phyloP scores from a whole-genome alignment of 352 stramenopile genomes.

The Globisporangium irregulare region DNA sequence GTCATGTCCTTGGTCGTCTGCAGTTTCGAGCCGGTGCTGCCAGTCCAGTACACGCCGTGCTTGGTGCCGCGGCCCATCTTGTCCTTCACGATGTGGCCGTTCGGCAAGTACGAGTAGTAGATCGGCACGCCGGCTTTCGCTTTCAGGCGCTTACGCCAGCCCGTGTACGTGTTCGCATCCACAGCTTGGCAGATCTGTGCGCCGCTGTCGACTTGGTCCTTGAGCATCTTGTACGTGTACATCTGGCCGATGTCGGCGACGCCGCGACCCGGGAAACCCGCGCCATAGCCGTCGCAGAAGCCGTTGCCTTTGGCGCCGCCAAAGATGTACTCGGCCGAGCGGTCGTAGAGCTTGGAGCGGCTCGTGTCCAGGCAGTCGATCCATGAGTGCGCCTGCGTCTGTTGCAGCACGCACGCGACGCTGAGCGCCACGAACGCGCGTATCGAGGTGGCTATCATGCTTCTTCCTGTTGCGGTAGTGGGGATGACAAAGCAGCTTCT shows the following conservation, averaged over 20 bases:
- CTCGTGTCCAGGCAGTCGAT: constrained; percentile 77
- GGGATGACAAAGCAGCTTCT: neutral
- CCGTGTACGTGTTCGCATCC: constrained; percentile 50
- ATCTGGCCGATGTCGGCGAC: constrained; percentile 42
- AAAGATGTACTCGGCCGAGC: constrained; percentile 65
- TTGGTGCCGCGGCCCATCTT: constrained; percentile 60
- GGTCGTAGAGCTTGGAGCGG: constrained; percentile 58
- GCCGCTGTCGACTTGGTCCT: constrained; percentile 54
- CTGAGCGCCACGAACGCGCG: constrained; percentile 7
- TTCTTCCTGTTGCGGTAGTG: neutral
- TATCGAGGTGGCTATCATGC: constrained; percentile 4
- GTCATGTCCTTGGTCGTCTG: constrained; percentile 49
- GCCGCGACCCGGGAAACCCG: constrained; percentile 56
- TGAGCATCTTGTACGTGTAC: constrained; percentile 73
- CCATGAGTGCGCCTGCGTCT: constrained; percentile 54
- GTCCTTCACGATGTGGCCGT: constrained; percentile 58
- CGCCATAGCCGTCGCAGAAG: constrained; percentile 68
- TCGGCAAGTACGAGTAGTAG: constrained; percentile 37
- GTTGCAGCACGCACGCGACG: constrained; percentile 8
- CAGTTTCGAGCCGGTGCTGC: constrained; percentile 31
- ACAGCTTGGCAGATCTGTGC: constrained; percentile 42
- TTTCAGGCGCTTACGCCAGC: constrained; percentile 52
- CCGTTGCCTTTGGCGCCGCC: constrained; percentile 55
- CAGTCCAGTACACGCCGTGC: constrained; percentile 67
- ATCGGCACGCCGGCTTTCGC: constrained; percentile 33